Evolutionary conservation across 441 rosid genomes (phyloP).

Genomic region (Jatropha multifida): DNA sequence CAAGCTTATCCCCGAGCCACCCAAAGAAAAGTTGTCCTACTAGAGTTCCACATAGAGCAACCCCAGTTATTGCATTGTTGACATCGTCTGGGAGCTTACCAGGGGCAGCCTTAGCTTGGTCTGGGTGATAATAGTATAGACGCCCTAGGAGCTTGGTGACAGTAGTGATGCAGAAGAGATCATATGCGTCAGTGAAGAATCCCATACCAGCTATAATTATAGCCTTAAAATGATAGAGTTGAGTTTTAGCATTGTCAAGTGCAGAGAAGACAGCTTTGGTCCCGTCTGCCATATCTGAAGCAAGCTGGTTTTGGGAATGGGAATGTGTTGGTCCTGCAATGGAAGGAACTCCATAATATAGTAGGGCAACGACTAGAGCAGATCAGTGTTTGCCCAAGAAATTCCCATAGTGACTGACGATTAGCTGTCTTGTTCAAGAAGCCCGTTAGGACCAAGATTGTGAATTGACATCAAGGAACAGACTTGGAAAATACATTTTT

Average conservation of each 20-base stretch:
- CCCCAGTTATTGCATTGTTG: constrained; percentile 42
- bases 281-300: constrained; percentile 28
- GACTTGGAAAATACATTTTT: no score
- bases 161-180: constrained; percentile 57
- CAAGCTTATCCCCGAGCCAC: constrained; percentile 53
- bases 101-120: constrained; percentile 14
- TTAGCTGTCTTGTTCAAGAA: neutral
- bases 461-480: neutral
- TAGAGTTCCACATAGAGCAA: constrained; percentile 50
- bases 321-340: neutral
- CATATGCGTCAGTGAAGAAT: constrained; percentile 60
- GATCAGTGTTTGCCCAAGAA: constrained; percentile 30
- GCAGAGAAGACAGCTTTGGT: constrained; percentile 36
- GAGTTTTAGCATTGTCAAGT: constrained; percentile 54
- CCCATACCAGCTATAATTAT: constrained; percentile 65
- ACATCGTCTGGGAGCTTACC: constrained; percentile 41
- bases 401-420: constrained; percentile 23
- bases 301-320: constrained; percentile 10
- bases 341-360: neutral
- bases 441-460: constrained; percentile 2
- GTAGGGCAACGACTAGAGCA: neutral
- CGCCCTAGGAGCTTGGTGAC: constrained; percentile 52
- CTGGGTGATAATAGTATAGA: constrained; percentile 41
- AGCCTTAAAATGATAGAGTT: constrained; percentile 59
- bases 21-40: constrained; percentile 50